Evolutionary conservation across 306 rosid species (phyloP), one percentile per base, ranked within the genome.

Genomic region (Quercus ilex): DNA sequence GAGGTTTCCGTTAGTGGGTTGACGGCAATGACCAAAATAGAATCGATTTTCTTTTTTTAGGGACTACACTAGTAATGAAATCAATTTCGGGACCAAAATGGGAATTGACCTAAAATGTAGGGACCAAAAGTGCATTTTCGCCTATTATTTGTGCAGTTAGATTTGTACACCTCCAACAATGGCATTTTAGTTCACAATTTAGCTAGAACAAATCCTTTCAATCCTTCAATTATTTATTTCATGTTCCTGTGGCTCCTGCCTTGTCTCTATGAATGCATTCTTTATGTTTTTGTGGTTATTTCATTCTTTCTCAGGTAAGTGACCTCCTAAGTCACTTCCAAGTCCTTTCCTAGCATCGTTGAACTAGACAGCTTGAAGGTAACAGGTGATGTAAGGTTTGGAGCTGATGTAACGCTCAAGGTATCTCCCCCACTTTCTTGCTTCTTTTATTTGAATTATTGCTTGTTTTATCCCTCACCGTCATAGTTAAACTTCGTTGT

Each of bases 321-420:
- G 91, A 89, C 77, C 89, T 91, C 77, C 87, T 73, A 69, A 84
- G 86, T 80, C 94, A 91, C 60, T 89, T 93, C 68, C 68, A 87
- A 76, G 82, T 83, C 92, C 65, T 77, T 88, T 81, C 97, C 97
- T 51, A 85, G 88, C 77, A 83, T 91, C 79, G 67, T 73, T 71
- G 96, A 78, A 79, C 84, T 91, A 73, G 94, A 91, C 60, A 88
- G 89, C 77, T 87, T 93, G 90, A 83, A 56, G 20, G 96, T 91
- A 71, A 83, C 85, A 9, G 97, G 97, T 64, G 94, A 93, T 64
- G 96, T 89, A 49, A 81, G 96, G 91, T 91, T 93, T 84, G 96
- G 97, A 73, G 73, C 85, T 55, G 85, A 85, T 78, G 80, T 91
- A 57, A 83, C 87, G 55, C 83, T 88, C 6, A 89, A 93, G 97